Evolutionary conservation across 2,329 filamentous ascomycete genomes (phyloP).

Genomic region (Epichloe baconii): DNA sequence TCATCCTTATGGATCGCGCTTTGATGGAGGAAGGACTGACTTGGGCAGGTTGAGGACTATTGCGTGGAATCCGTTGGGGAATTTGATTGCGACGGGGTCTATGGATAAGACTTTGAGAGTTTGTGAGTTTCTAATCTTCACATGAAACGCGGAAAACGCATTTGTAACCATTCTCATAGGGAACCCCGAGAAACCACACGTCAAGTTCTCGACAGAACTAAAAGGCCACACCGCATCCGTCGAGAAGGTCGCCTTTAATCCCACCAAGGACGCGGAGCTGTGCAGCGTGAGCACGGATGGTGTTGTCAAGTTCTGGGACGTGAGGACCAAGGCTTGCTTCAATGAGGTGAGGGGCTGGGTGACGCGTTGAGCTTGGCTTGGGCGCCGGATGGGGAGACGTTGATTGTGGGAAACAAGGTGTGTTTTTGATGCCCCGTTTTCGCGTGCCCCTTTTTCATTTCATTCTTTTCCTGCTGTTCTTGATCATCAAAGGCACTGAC

Average conservation of each 20-base stretch:
- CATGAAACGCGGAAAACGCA: no score
- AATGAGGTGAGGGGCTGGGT: constrained; percentile 54
- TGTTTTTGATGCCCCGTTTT: constrained; percentile 11
- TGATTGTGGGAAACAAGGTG: constrained; percentile 64
- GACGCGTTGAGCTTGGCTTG: constrained; percentile 60
- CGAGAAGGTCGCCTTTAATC: constrained; percentile 69
- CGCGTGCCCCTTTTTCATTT: background rate
- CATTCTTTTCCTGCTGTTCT: background rate
- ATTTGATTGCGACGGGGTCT: constrained; percentile 70
- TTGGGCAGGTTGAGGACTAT: constrained; percentile 56
- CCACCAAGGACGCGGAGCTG: constrained; percentile 61
- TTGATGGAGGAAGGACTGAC: background rate
- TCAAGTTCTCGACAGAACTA: constrained; percentile 64
- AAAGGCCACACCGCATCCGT: constrained; percentile 52
- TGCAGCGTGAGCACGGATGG: constrained; percentile 65
- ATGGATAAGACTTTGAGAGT: constrained; percentile 58
- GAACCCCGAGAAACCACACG: constrained; percentile 65
- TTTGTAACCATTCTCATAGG: constrained; percentile 22
- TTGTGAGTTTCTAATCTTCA: constrained; percentile 30
- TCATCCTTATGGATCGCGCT: background rate
- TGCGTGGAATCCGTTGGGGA: constrained; percentile 79
- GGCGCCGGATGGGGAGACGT: constrained; percentile 55
- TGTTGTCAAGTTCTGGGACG: constrained; percentile 68
- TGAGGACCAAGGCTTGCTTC: constrained; percentile 55
- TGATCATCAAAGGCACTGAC: background rate